A percentile compares a stretch with the other conserved stretches of the same genome.
Conservation (phyloP, 179 eudicot genomes). For the Drosera spatulata region DNA sequence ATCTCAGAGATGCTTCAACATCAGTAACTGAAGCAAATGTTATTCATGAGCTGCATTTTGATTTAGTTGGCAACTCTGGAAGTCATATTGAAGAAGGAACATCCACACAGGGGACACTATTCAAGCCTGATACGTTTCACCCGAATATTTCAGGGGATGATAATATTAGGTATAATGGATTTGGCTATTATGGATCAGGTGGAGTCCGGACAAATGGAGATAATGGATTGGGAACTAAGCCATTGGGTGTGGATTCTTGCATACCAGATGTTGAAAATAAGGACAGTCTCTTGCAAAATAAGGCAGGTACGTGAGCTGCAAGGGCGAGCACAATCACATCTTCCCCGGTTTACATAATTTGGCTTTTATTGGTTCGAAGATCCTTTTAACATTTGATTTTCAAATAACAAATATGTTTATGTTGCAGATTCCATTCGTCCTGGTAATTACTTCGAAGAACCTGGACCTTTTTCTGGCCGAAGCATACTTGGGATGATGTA, state of each 20-base stretch:
- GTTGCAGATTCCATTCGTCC: constrained; percentile 22
- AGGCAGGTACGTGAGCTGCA: constrained; percentile 19
- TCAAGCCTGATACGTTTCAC: constrained; percentile 5
- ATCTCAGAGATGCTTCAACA: constrained; percentile 12
- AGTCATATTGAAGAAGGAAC: constrained; percentile 25
- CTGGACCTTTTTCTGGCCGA: constrained; percentile 22
- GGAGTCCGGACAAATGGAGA: constrained; percentile 16
- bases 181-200: constrained; percentile 19
- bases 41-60: constrained; percentile 10
- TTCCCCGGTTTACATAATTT: too few relatives aligned
- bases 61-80: constrained; percentile 10
- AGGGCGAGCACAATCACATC: too few relatives aligned
- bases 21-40: constrained; percentile 13
- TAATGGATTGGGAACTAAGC: constrained; percentile 14
- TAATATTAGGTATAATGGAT: constrained; percentile 14
- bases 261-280: constrained; percentile 15
- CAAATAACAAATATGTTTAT: background rate
- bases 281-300: constrained; percentile 15
- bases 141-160: constrained; percentile 12
- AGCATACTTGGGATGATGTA: constrained; percentile 8
- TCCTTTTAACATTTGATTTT: constrained; percentile 5
- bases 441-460: constrained; percentile 8
- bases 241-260: constrained; percentile 11
- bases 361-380: too few relatives aligned
- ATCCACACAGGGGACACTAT: constrained; percentile 17